Percentiles rank a stretch among this genome's conserved stretches.
These are phyloP conservation scores for Crassisporium funariophilum DNA, from an alignment of 768 basidiomycete species.

Conservation along the genomic window DNA sequence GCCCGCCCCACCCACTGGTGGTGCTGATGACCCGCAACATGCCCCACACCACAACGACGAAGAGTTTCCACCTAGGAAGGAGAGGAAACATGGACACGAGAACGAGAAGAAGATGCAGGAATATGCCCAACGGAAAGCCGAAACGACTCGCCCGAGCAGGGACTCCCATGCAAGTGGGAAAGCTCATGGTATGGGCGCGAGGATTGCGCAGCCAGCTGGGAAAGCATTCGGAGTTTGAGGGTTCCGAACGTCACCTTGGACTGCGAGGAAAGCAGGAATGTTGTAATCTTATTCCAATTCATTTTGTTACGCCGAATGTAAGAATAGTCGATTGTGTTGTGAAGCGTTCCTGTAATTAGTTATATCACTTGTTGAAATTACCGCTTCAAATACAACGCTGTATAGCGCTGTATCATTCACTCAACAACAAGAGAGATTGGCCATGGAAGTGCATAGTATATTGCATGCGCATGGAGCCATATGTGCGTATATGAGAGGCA, in stretches of 20 bases:
- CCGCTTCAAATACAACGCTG: too few relatives aligned
- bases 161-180: slow-evolving; percentile 35
- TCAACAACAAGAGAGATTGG: neutral
- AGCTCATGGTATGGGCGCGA: slow-evolving; percentile 44
- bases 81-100: slow-evolving; percentile 42
- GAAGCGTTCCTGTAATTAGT: neutral
- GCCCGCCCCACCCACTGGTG: slow-evolving; percentile 40
- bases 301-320: neutral
- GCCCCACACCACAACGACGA: slow-evolving; percentile 47
- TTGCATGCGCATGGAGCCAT: slow-evolving; percentile 30
- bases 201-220: slow-evolving; percentile 63
- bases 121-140: slow-evolving; percentile 45
- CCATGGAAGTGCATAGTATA: slow-evolving; percentile 24
- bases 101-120: slow-evolving; percentile 49
- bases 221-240: slow-evolving; percentile 22
- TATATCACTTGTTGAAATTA: neutral
- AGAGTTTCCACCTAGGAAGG: slow-evolving; percentile 49
- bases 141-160: slow-evolving; percentile 51
- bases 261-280: neutral
- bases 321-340: neutral
- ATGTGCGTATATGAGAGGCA: slow-evolving; percentile 26
- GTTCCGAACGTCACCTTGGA: neutral
- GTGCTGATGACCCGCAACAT: slow-evolving; percentile 29
- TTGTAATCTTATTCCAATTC: neutral
- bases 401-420: too few relatives aligned